phyloP scores from a whole-genome alignment of 345 rosid genomes.

The Lagerstroemia speciosa region DNA sequence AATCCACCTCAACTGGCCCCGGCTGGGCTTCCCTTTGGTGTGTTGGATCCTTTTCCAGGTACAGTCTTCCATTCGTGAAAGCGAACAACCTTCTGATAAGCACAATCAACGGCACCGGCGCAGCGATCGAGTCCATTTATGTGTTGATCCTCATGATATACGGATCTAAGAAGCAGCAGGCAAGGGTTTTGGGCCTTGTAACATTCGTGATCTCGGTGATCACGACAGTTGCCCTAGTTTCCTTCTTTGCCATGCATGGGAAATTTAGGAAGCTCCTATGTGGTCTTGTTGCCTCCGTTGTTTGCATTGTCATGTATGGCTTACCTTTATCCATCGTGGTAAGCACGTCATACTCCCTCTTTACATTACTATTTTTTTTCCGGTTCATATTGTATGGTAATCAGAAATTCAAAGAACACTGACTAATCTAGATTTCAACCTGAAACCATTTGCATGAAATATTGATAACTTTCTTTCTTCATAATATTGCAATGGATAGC shows the following conservation, averaged over 20 bases:
- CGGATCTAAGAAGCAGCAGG: conserved; percentile 23
- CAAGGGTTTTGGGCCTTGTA: conserved; percentile 20
- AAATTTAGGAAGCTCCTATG: conserved; percentile 28
- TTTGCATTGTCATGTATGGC: conserved; percentile 32
- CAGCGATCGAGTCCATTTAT: conserved; percentile 21
- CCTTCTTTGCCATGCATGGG: conserved; percentile 22
- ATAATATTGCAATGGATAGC: too few relatives aligned
- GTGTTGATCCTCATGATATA: conserved; percentile 22
- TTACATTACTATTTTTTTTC: neutral
- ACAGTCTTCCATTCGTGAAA: conserved; percentile 34
- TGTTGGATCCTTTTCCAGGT: conserved; percentile 17
- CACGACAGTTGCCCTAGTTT: conserved; percentile 16
- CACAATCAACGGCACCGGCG: conserved; percentile 26
- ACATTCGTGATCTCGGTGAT: conserved; percentile 17
- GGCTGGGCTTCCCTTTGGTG: too few relatives aligned
- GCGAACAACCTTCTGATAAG: conserved; percentile 23
- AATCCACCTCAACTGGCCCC: too few relatives aligned
- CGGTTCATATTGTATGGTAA: neutral
- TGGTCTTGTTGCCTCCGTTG: conserved; percentile 26
- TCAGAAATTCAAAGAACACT: neutral
- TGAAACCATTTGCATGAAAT: too few relatives aligned
- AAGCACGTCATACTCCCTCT: conserved; percentile 6
- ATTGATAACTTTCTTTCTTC: too few relatives aligned
- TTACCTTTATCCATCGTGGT: conserved; percentile 38
- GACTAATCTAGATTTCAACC: too few relatives aligned